Conservation (phyloP, 208 protist genomes). For the Leptomonas pyrrhocoris region DNA sequence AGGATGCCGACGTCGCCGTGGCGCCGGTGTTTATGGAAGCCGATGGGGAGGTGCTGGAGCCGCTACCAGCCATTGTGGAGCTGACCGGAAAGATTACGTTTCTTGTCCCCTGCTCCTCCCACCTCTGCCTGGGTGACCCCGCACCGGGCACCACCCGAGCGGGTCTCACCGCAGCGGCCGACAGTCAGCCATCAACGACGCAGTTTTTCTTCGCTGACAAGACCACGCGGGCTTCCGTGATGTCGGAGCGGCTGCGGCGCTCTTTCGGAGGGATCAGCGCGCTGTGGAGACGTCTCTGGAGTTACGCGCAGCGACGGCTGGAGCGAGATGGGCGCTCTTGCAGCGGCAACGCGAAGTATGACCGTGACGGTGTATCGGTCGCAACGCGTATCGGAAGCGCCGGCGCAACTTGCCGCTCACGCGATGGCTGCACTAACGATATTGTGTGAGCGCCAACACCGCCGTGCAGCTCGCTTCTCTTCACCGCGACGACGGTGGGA, state of each 20-base stretch:
- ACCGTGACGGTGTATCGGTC: background rate
- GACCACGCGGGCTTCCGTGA: background rate
- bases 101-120: slow-evolving; percentile 33
- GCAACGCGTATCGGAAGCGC: background rate
- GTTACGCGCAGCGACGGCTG: slow-evolving; percentile 6
- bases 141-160: slow-evolving; percentile 44
- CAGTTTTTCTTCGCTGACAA: background rate
- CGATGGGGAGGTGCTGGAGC: slow-evolving; percentile 76
- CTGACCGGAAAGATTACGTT: slow-evolving; percentile 53
- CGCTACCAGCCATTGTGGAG: slow-evolving; percentile 77
- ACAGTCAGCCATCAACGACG: background rate
- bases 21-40: slow-evolving; percentile 56
- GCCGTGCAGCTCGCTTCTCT: background rate
- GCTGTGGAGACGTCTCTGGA: slow-evolving; percentile 8
- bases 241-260: background rate
- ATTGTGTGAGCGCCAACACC: background rate
- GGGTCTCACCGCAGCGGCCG: background rate
- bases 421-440: slow-evolving; percentile 2
- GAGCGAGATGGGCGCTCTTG: background rate
- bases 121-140: slow-evolving; percentile 28
- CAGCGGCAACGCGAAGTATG: background rate
- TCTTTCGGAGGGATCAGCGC: background rate
- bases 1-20: background rate
- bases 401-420: slow-evolving; percentile 1
- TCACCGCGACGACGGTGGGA: no score